Percentiles rank a stretch among this genome's conserved stretches.
These are phyloP conservation scores for Solanum paucissectum DNA, from an alignment of 257 asterid genomes.

Conservation along the genomic window DNA sequence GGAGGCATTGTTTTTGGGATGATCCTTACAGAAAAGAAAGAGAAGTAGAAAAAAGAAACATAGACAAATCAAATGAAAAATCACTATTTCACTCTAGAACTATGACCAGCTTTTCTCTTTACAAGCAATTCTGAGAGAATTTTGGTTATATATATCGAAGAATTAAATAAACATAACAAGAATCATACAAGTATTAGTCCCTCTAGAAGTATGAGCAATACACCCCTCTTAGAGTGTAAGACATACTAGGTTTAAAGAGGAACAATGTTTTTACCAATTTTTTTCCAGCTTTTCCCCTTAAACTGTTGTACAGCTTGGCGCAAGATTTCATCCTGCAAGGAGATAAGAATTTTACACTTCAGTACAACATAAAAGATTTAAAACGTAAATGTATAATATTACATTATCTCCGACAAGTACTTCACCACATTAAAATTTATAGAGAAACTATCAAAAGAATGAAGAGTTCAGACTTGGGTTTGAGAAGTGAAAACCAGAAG, in stretches of 20 bases:
- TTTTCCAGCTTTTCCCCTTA: slow-evolving; percentile 94
- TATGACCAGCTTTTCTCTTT: background rate
- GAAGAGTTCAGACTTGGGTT: background rate
- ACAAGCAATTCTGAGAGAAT: background rate
- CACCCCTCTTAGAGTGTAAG: background rate
- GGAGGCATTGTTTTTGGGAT: background rate
- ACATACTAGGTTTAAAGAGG: background rate
- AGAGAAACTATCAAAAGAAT: background rate
- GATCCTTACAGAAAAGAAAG: background rate
- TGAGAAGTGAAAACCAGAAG: background rate
- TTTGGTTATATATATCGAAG: background rate
- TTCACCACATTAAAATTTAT: background rate
- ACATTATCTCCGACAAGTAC: background rate
- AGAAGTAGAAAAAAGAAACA: background rate
- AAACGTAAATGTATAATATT: background rate
- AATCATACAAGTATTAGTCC: background rate
- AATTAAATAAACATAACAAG: background rate
- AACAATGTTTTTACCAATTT: slow-evolving; percentile 44
- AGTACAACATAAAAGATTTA: background rate
- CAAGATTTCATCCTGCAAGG: slow-evolving; percentile 55
- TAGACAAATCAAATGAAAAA: background rate
- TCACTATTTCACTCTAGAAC: background rate
- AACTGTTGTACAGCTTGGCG: slow-evolving; percentile 78
- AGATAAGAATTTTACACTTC: background rate
- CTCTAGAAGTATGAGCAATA: background rate